Evolutionary conservation across 108 stramenopile genomes (phyloP), one percentile per base, ranked within the genome.

Genomic region (Skeletonema costatum): DNA sequence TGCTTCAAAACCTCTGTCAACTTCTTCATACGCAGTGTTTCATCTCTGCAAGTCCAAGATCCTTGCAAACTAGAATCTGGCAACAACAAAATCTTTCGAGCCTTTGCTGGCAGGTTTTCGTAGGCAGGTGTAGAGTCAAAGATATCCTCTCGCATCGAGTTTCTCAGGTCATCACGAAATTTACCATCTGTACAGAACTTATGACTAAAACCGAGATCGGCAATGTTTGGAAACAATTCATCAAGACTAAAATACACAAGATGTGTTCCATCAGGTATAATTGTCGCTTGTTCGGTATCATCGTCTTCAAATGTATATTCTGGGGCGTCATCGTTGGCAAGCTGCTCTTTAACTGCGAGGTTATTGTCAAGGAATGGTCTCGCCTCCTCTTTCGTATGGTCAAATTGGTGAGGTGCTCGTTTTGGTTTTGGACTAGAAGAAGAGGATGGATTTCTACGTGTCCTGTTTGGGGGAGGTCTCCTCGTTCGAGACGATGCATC

Each of bases 31-130:
- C 87, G 75, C 10, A 36, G 64, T 31, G 64, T 4, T 2, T 17
- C 42, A 14, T 71, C 38, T 30, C 71, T 71, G 64, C 76, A 88
- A 21, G n/a, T 79, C 93, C 93, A 94, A 9, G 89, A 89, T 53
- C 93, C 90, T 58, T 94, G 88, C 46, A 91, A 66, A 4, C 89
- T 90, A 1, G 93, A 92, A 71, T 93, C 92, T 4, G 87, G 89
- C 5, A 88, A 48, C 48, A 92, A 68, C 19, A 92, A 65, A 60
- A 92, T 80, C 32, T 73, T 59, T 46, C 76, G 46, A 56, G 89
- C 92, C 81, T 90, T 92, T 39, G 86, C 88, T 2, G 87, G 82
- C 73, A 92, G 71, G 10, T 68, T 74, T n/a, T 77, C 78, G 66
- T 92, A 90, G 3, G 77, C 80, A 5, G 89, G 88, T 14, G 90